Base-by-base conservation (phyloP, 495 filamentous ascomycete species). In the Lineolata rhizophorae region DNA sequence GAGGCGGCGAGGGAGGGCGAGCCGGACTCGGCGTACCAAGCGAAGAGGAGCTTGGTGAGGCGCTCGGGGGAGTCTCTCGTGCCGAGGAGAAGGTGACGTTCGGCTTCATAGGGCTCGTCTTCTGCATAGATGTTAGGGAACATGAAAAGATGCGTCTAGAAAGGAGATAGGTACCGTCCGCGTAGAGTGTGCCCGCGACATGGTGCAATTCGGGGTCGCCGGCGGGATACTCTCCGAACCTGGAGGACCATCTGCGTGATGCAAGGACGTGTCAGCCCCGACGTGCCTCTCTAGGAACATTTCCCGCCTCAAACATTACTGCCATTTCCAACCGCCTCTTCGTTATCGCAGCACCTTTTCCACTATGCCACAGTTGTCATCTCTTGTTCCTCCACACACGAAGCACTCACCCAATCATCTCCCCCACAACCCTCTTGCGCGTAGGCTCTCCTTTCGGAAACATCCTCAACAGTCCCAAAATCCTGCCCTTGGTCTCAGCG, bases 121-220 rank as follows among this genome's bases (percentile, higher is more conserved):
- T 93, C 84, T 73, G 40, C 20, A 17, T n/a, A n/a, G n/a, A n/a
- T n/a, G 28, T 22, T 30, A 8, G 12, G 14, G 5, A 31, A 44
- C 33, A 27, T 45, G 42, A 42, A 34, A 31, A 33, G 13, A 27
- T 19, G 8, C 15, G 18, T 31, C 19, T 22, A 9, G 20, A 4
- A 18, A 6, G 17, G 2, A 27, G 15, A 20, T 12, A 12, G 16
- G 30, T 35, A 73, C 72, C 69, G 52, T 90, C 78, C 8, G 82
- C 83, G 48, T 77, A 91, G 18, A 95, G 58, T 5, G 70, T 73
- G 26, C 87, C 87, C 14, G 74, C 74, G 30, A 90, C 83, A 55
- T 95, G 84, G 49, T 99, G 87, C 35, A 99, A 58, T 37, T 95
- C 90, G 3, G 90, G 80, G 43, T 99, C 87, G 28, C 87, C 87